Evolutionary conservation across 1,284 basidiomycete genomes (phyloP).

Genomic region (Ustilago trichophora): DNA sequence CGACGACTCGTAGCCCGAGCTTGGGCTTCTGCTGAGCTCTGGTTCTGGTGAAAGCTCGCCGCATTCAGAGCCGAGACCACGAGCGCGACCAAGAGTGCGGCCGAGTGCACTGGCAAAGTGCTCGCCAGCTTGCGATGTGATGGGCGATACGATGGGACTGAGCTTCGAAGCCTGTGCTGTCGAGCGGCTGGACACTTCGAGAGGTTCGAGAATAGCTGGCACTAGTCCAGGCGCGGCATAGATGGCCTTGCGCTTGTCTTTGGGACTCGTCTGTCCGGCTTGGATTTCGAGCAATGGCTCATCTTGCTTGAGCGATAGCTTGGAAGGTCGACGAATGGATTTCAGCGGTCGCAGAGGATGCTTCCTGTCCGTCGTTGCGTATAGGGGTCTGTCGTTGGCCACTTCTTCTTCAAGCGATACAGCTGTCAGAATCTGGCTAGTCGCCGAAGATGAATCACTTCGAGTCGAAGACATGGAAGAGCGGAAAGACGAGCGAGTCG

Average conservation of each 20-base stretch:
- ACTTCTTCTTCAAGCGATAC: not conserved
- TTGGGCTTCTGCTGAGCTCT: constrained; percentile 25
- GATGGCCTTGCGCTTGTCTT: constrained; percentile 39
- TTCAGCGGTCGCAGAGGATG: constrained; percentile 24
- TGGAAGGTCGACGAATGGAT: constrained; percentile 25
- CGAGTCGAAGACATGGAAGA: constrained; percentile 4
- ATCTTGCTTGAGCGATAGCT: not conserved
- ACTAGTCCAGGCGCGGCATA: constrained; percentile 11
- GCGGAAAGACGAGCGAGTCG: constrained; percentile 3
- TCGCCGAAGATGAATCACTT: not conserved
- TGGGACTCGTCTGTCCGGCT: constrained; percentile 7
- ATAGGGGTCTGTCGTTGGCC: constrained; percentile 13
- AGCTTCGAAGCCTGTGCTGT: constrained; percentile 3
- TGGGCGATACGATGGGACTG: constrained; percentile 3
- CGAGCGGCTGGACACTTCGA: not conserved
- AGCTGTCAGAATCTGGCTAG: too few relatives aligned
- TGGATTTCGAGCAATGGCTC: not conserved
- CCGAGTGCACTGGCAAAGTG: constrained; percentile 15
- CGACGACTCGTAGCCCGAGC: constrained; percentile 22
- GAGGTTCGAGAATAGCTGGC: constrained; percentile 12
- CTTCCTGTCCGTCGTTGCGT: not conserved
- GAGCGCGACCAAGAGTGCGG: constrained; percentile 4
- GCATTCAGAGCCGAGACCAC: not conserved
- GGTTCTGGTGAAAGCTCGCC: constrained; percentile 12
- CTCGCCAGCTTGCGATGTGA: constrained; percentile 1